Base-by-base conservation (phyloP, 495 filamentous ascomycete species). In the Aspergillus ostianus region DNA sequence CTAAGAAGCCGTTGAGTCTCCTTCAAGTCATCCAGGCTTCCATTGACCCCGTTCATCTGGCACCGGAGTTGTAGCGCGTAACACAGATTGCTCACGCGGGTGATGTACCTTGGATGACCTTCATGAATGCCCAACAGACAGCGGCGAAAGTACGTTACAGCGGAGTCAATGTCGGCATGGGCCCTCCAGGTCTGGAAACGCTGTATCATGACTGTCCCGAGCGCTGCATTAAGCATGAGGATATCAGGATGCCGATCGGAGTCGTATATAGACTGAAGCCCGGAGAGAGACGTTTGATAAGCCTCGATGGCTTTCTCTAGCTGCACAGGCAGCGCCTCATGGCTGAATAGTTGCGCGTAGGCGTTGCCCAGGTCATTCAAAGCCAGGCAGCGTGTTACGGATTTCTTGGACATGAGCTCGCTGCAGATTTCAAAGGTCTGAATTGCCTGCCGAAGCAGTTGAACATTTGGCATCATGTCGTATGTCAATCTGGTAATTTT, bases 321-420 rank as follows among this genome's bases (percentile, higher is more conserved):
- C 6, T 47, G 21, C 54, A 29, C 44, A 0, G 54, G 36, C 17
- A 17, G 6, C 12, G 54, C 54, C 41, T 56, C 54, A 30, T 56
- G 54, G 12, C 20, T 48, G 21, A 56, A 56, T 0, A 48, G 41
- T 6, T 56, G 41, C 27, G 46, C 29, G 8, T 48, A 56, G n/a
- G 54, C 54, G 18, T 56, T 56, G 15, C 54, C 54, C 12, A 56
- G 12, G 26, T 56, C 54, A 26, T 56, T 56, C 21, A 56, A 29
- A 4, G n/a, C 21, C 6, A 56, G 54, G 13, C 41, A 27, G 29
- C 12, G 48, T n/a, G 54, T 18, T 4, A 26, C 12, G 27, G 10
- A 12, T 13, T 56, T 26, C 6, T 48, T 17, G 6, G 7, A 45
- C 8, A 56, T 15, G 3, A 17, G 2, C 19, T 48, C 20, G 6